Evolutionary conservation across 2,329 filamentous ascomycete species (phyloP).

Genomic region (Mycosphaerella arachidis): DNA sequence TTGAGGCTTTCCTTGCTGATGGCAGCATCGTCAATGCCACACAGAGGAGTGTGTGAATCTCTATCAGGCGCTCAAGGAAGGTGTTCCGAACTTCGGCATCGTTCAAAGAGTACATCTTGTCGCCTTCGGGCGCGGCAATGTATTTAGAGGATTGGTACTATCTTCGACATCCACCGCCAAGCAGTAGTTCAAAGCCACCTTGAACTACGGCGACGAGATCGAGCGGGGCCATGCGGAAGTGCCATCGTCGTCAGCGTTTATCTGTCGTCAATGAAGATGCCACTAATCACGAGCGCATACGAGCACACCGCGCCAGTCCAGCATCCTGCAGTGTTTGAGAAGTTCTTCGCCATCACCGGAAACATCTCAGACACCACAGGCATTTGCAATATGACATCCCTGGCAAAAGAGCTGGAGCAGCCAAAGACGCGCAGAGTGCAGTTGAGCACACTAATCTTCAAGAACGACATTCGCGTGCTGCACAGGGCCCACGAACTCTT

Average conservation of each 20-base stretch:
- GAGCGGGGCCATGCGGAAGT: slow-evolving; percentile 12
- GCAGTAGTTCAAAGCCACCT: slow-evolving; percentile 10
- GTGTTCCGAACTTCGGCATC: slow-evolving; percentile 24
- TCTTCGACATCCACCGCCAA: slow-evolving; percentile 10
- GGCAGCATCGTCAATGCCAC: slow-evolving; percentile 21
- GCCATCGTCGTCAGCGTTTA: slow-evolving; percentile 13
- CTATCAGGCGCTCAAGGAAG: slow-evolving; percentile 22
- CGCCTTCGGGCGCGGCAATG: slow-evolving; percentile 14
- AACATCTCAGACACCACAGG: slow-evolving; percentile 17
- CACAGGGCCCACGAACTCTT: slow-evolving; percentile 14
- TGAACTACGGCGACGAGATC: slow-evolving; percentile 15
- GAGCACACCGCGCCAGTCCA: slow-evolving; percentile 15
- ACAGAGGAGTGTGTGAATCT: slow-evolving; percentile 19
- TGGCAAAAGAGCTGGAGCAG: slow-evolving; percentile 13
- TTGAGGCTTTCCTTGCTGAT: slow-evolving; percentile 25
- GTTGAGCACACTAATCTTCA: slow-evolving; percentile 17
- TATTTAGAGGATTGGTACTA: slow-evolving; percentile 12
- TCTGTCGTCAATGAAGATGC: slow-evolving; percentile 7
- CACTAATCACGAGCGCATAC: slow-evolving; percentile 15
- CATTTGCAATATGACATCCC: slow-evolving; percentile 17
- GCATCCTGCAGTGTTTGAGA: slow-evolving; percentile 12
- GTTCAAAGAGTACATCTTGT: slow-evolving; percentile 23
- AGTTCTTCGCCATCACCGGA: slow-evolving; percentile 13
- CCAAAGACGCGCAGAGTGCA: slow-evolving; percentile 11
- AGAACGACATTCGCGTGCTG: slow-evolving; percentile 15